A percentile compares a stretch with the other conserved stretches of the same genome.
Conservation (phyloP, 2,329 filamentous ascomycete species). For the Epicoccum nigrum region DNA sequence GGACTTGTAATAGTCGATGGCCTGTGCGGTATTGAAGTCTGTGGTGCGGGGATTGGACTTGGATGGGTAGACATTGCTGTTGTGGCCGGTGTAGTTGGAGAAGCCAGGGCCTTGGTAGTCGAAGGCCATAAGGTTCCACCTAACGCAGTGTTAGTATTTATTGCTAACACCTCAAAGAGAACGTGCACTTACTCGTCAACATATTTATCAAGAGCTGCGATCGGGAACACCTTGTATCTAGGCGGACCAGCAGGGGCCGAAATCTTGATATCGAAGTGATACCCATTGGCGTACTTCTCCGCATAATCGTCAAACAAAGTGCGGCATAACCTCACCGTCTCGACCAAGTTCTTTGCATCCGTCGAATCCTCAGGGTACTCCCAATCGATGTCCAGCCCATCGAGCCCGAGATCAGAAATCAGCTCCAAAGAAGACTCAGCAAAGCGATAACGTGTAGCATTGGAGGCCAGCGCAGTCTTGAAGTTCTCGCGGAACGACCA, state of each 20-base stretch:
- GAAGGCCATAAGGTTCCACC: constrained; percentile 68
- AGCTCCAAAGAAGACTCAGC: constrained; percentile 73
- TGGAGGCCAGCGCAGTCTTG: constrained; percentile 67
- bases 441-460: constrained; percentile 66
- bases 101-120: constrained; percentile 72
- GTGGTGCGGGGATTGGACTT: constrained; percentile 26
- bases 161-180: no score
- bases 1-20: constrained; percentile 34
- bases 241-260: constrained; percentile 52
- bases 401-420: constrained; percentile 80
- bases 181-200: constrained; percentile 35
- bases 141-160: constrained; percentile 12
- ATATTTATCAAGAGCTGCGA: constrained; percentile 50
- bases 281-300: constrained; percentile 41
- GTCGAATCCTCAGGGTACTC: constrained; percentile 49
- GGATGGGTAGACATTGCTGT: constrained; percentile 35
- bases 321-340: constrained; percentile 45
- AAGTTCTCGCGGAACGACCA: constrained; percentile 83
- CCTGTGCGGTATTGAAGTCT: constrained; percentile 38
- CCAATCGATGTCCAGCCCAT: constrained; percentile 55
- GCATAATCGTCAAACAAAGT: constrained; percentile 49
- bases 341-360: constrained; percentile 47
- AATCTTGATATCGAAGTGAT: constrained; percentile 52
- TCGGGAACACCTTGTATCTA: constrained; percentile 47
- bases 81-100: constrained; percentile 68